Evolutionary conservation across 768 basidiomycete species (phyloP), one percentile per base, ranked within the genome.

Genomic region (Rhodosporidiobolus sp.): DNA sequence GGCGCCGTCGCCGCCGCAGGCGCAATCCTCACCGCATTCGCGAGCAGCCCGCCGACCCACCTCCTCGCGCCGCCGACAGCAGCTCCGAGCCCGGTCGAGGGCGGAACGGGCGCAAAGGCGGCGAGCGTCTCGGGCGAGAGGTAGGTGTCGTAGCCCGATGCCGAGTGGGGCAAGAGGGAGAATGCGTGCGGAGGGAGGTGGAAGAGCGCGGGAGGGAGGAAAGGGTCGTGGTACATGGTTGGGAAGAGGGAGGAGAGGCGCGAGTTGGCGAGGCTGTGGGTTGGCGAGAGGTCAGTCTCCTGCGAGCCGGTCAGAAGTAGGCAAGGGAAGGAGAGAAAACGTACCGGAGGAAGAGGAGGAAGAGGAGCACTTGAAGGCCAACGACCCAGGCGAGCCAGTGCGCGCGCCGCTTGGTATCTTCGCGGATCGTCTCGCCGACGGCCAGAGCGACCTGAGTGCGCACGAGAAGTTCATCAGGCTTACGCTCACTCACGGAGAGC

Each of bases 341-440:
- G 38, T 2, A 72, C 70, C 70, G 65, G 22, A 66, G 49, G 35
- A 72, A 48, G 49, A 72, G 20, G 57, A 61, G 62, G 48, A 72
- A 63, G 30, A 72, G 48, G 4, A 56, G n/a, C 19, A 72, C 46
- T 50, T 72, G 70, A 19, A 72, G 17, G n/a, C 32, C 49, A 48
- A 72, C 35, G 14, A 65, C 56, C n/a, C 61, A n/a, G 8, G 60
- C 65, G 60, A 72, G 59, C 70, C 65, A 72, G n/a, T 48, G 45
- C 7, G 35, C 30, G 0, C 70, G 59, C 32, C 45, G 43, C 8
- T 54, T 54, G 6, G 59, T 52, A 19, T 72, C 70, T 4, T 32
- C 26, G 14, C 56, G 20, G 9, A 72, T 22, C 0, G 60, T 52
- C 2, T 67, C 48, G 20, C 48, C 35, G 19, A 72, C 64, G 9